These are phyloP conservation scores for Epichloe uncinata DNA, from an alignment of 2,329 filamentous ascomycete genomes.

Conservation along the genomic window DNA sequence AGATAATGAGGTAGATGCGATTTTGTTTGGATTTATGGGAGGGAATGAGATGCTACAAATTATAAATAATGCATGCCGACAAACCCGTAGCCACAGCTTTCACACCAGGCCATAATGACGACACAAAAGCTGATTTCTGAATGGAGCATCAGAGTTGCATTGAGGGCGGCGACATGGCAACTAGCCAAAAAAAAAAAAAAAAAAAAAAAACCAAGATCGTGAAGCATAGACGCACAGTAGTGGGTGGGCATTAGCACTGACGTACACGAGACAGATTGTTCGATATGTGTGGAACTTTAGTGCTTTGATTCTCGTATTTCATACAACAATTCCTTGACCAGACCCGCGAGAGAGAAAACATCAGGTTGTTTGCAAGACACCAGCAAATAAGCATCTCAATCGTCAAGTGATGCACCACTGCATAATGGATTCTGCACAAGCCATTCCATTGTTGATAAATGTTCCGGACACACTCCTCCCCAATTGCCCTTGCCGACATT, in stretches of 20 bases:
- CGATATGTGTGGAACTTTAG: background rate
- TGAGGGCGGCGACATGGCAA: background rate
- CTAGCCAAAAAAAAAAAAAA: too few species aligned
- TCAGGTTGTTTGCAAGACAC: background rate
- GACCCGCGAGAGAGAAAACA: background rate
- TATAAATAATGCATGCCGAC: background rate
- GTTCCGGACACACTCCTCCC: too few species aligned
- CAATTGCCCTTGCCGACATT: too few species aligned
- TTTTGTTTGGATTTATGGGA: background rate
- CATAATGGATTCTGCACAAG: too few species aligned
- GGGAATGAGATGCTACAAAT: background rate
- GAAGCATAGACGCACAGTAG: background rate
- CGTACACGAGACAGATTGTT: constrained; percentile 1
- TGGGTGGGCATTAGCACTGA: background rate
- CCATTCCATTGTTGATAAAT: too few species aligned
- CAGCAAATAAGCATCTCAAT: background rate
- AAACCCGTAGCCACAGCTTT: background rate
- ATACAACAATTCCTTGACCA: background rate
- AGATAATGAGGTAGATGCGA: constrained; percentile 58
- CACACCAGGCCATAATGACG: background rate
- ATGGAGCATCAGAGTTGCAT: background rate
- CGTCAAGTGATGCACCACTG: too few species aligned
- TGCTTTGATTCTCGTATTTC: background rate
- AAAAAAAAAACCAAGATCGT: background rate
- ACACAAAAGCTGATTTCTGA: background rate